These are phyloP conservation scores for Backusella morwellensis DNA, from an alignment of 192 early-diverging fungal species.

Conservation along the genomic window DNA sequence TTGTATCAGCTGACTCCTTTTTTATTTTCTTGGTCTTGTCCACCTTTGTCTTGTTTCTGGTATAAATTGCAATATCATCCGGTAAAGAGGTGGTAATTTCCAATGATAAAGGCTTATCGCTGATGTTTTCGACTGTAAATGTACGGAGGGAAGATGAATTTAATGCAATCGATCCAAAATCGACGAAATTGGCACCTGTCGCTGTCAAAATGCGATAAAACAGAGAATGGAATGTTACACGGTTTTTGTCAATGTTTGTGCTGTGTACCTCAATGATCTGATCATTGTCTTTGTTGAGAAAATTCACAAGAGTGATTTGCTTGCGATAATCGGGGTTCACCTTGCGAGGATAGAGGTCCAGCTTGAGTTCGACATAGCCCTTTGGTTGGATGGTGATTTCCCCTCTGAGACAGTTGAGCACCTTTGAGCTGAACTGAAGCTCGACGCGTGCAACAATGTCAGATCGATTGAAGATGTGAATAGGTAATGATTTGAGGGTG, in stretches of 20 bases:
- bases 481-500: constrained; percentile 81
- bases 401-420: constrained; percentile 74
- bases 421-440: constrained; percentile 89
- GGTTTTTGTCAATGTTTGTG: constrained; percentile 93
- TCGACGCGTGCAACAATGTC: constrained; percentile 83
- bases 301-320: constrained; percentile 91
- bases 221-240: constrained; percentile 95
- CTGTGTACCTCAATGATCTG: constrained; percentile 89
- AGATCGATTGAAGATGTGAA: constrained; percentile 82
- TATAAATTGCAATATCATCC: constrained; percentile 41
- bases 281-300: constrained; percentile 86
- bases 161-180: constrained; percentile 89
- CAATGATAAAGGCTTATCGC: constrained; percentile 45
- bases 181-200: constrained; percentile 90
- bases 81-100: constrained; percentile 44
- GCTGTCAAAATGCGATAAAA: constrained; percentile 90
- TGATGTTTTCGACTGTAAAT: constrained; percentile 86
- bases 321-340: constrained; percentile 98
- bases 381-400: constrained; percentile 79
- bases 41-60: constrained; percentile 15
- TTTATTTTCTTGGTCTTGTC: constrained; percentile 15
- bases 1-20: constrained; percentile 22
- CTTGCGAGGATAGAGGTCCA: constrained; percentile 96
- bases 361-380: constrained; percentile 72
- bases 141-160: constrained; percentile 76